phyloP scores from a whole-genome alignment of 202 grass and related monocot genomes.

The Panicum virgatum region DNA sequence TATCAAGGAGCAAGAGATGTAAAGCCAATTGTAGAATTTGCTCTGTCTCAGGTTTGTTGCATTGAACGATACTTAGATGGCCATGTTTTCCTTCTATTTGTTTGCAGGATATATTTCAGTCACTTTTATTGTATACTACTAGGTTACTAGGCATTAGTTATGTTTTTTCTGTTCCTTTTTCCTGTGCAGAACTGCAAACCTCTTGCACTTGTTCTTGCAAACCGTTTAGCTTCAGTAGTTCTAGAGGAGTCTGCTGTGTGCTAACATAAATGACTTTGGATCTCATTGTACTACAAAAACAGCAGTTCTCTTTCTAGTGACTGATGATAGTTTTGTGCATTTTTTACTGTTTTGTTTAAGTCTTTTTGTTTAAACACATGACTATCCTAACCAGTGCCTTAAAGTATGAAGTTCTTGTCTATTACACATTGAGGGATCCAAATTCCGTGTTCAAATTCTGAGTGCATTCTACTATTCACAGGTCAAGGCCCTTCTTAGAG shows the following conservation, averaged over 20 bases:
- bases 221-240: slow-evolving; percentile 11
- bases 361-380: background rate
- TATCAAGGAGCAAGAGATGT: slow-evolving; percentile 96
- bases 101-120: slow-evolving; percentile 10
- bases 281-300: slow-evolving; percentile 9
- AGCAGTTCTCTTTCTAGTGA: background rate
- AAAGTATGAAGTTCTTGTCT: slow-evolving; percentile 4
- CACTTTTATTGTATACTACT: background rate
- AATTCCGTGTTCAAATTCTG: background rate
- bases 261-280: slow-evolving; percentile 14
- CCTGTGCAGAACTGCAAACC: background rate
- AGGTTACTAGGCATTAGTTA: background rate
- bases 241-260: background rate
- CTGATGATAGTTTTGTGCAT: slow-evolving; percentile 5
- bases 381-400: background rate
- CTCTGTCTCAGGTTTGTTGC: slow-evolving; percentile 76
- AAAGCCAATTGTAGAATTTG: slow-evolving; percentile 92
- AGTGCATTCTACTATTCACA: slow-evolving; percentile 38
- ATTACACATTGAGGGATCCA: background rate
- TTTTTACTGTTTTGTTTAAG: slow-evolving; percentile 1
- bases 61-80: background rate
- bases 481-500: slow-evolving; percentile 91
- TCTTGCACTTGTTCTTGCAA: background rate
- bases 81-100: slow-evolving; percentile 18
- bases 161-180: slow-evolving; percentile 19